phyloP scores from a whole-genome alignment of 371 early-diverging fungal genomes.

The Mucor circinelloides region DNA sequence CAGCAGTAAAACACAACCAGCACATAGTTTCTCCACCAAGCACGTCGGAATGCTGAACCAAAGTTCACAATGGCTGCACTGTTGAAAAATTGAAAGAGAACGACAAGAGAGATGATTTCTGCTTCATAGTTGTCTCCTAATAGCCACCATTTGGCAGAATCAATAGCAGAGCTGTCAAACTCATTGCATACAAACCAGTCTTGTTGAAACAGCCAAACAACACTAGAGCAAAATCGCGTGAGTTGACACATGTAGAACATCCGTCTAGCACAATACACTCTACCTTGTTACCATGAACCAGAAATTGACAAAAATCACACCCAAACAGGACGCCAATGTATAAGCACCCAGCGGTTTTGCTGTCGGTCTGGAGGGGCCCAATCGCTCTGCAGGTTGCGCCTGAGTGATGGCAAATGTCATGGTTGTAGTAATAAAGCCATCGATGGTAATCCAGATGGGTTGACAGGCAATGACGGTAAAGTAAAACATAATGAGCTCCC shows the following conservation, averaged over 20 bases:
- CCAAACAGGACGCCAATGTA: conserved; percentile 64
- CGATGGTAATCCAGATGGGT: conserved; percentile 72
- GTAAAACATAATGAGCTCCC: conserved; percentile 71
- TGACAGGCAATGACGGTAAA: conserved; percentile 61
- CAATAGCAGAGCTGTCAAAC: conserved; percentile 62
- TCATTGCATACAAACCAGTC: conserved; percentile 71
- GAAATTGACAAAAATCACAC: conserved; percentile 67
- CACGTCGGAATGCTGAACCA: conserved; percentile 60
- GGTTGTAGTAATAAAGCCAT: conserved; percentile 64
- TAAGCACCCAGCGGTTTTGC: conserved; percentile 69
- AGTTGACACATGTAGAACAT: neutral
- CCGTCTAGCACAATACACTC: neutral
- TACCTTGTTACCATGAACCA: conserved; percentile 49
- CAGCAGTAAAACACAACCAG: conserved; percentile 55
- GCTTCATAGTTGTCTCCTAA: conserved; percentile 77
- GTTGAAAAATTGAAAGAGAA: conserved; percentile 63
- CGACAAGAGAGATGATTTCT: conserved; percentile 50
- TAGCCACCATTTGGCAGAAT: conserved; percentile 74
- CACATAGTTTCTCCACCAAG: conserved; percentile 60
- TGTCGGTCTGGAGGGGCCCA: conserved; percentile 66
- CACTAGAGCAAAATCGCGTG: conserved; percentile 9
- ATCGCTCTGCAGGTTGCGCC: conserved; percentile 53
- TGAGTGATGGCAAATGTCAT: conserved; percentile 69
- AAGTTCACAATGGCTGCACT: conserved; percentile 68
- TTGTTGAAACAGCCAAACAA: conserved; percentile 60